These are phyloP conservation scores for Isabelozyma pseudorhagii DNA, from an alignment of 805 yeast genomes.

Conservation along the genomic window DNA sequence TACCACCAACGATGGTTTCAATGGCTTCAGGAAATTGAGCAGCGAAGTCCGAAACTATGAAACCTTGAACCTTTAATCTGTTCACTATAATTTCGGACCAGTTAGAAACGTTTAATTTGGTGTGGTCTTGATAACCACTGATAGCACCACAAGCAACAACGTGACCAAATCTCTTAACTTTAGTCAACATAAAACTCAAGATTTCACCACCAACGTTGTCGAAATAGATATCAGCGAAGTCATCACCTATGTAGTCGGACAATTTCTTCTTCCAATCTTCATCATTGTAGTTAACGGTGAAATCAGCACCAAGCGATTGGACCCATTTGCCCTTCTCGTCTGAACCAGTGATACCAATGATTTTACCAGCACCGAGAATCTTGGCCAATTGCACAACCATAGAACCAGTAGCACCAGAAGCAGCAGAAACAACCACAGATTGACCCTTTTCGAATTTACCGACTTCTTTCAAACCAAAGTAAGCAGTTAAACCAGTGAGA, in stretches of 20 bases:
- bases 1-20: slow-evolving; percentile 28
- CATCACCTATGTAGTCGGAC: slow-evolving; percentile 36
- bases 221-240: slow-evolving; percentile 50
- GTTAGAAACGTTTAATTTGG: slow-evolving; percentile 31
- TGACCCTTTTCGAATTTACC: slow-evolving; percentile 47
- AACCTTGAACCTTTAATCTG: slow-evolving; percentile 52
- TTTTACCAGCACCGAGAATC: slow-evolving; percentile 49
- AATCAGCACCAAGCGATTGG: slow-evolving; percentile 52
- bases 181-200: slow-evolving; percentile 42
- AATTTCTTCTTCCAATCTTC: slow-evolving; percentile 21
- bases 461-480: slow-evolving; percentile 48
- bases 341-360: slow-evolving; percentile 63
- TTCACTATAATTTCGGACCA: slow-evolving; percentile 46
- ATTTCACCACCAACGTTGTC: slow-evolving; percentile 67
- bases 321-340: slow-evolving; percentile 52
- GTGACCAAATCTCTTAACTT: slow-evolving; percentile 38
- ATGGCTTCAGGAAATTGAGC: slow-evolving; percentile 37
- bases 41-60: slow-evolving; percentile 46
- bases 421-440: slow-evolving; percentile 56
- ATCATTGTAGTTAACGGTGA: slow-evolving; percentile 49
- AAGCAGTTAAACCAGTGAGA: slow-evolving; percentile 60
- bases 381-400: slow-evolving; percentile 56
- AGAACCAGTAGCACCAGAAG: slow-evolving; percentile 74
- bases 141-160: slow-evolving; percentile 65
- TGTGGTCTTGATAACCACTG: slow-evolving; percentile 50